Base-by-base conservation (phyloP, 176 grass and related monocot species). In the Carex myosuroides region DNA sequence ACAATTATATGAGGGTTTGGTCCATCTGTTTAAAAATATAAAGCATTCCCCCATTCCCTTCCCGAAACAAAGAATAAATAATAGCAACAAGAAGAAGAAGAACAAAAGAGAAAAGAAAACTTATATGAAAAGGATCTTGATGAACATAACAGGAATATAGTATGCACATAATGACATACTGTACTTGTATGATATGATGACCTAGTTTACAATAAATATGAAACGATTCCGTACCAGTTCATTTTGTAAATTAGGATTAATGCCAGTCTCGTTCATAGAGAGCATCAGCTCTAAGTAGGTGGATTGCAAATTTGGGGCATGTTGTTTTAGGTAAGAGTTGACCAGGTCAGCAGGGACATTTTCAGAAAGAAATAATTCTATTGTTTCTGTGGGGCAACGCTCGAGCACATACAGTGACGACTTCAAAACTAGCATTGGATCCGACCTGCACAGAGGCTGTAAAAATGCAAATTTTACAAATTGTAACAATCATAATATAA, bases 251-350 rank as follows among this genome's bases (percentile, higher is more conserved):
- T 95, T 93, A 83, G 93, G 93, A 55, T 99, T 95, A 56, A 99
- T 94, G 53, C 89, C 96, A 87, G 79, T 88, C 90, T 95, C 89
- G 72, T 81, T 95, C 91, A 99, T 93, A 60, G 96, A 93, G 65
- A 99, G 93, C 96, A 95, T 99, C 72, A 95, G 87, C 83, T 99
- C 96, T 81, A 99, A 92, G 82, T 99, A 99, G 50, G 77, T 99
- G 54, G 96, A 99, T 86, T 99, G 96, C 91, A 99, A 87, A 85
- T 92, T 93, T 77, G 96, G 87, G 76, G 96, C 88, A 92, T 99
- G 88, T 21, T 99, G 93, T 86, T 99, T 99, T 84, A 99, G 86
- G 84, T 99, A 99, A 86, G 96, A 99, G 87, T 99, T 99, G 70
- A 99, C 93, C 88, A 99, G 88, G 89, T 99, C 93, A 63, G 96